Evolutionary conservation across 768 basidiomycete species (phyloP).

Genomic region (Dacryopinax primogenitus): DNA sequence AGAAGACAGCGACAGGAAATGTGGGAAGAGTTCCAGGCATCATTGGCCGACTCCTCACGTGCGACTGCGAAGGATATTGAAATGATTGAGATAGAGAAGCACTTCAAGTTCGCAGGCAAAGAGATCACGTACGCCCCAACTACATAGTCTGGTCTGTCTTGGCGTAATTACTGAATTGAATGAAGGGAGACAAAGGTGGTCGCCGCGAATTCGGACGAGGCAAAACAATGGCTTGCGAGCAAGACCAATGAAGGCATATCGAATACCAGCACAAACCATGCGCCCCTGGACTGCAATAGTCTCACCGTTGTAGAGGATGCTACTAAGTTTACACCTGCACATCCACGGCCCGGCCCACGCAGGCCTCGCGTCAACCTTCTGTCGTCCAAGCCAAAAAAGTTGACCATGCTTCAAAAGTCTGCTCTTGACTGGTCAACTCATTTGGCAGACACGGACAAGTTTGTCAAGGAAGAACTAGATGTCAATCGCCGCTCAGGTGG

Average conservation of each 20-base stretch:
- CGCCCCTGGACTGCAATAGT: conserved; percentile 11
- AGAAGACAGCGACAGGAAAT: conserved; percentile 29
- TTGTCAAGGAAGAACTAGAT: conserved; percentile 57
- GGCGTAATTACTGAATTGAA: background rate
- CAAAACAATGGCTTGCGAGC: conserved; percentile 60
- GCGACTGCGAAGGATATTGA: conserved; percentile 17
- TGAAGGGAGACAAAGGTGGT: conserved; percentile 29
- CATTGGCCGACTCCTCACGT: conserved; percentile 30
- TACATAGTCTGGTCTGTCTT: conserved; percentile 13
- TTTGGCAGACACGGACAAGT: conserved; percentile 30
- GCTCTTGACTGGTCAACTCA: conserved; percentile 76
- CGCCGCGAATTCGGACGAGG: conserved; percentile 56
- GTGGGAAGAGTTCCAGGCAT: conserved; percentile 58
- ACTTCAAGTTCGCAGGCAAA: conserved; percentile 65
- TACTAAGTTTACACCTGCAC: background rate
- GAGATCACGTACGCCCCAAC: conserved; percentile 45
- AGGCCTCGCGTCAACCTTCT: conserved; percentile 37
- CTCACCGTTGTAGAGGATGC: conserved; percentile 8
- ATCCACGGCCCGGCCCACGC: conserved; percentile 44
- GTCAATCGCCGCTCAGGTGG: conserved; percentile 52
- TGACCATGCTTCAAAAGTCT: conserved; percentile 74
- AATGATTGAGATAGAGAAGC: conserved; percentile 54
- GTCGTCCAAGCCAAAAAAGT: conserved; percentile 48
- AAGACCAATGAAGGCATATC: conserved; percentile 20
- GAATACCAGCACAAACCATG: conserved; percentile 11